Evolutionary conservation across 352 stramenopile species (phyloP).

Genomic region (Globisporangium cystogenes): DNA sequence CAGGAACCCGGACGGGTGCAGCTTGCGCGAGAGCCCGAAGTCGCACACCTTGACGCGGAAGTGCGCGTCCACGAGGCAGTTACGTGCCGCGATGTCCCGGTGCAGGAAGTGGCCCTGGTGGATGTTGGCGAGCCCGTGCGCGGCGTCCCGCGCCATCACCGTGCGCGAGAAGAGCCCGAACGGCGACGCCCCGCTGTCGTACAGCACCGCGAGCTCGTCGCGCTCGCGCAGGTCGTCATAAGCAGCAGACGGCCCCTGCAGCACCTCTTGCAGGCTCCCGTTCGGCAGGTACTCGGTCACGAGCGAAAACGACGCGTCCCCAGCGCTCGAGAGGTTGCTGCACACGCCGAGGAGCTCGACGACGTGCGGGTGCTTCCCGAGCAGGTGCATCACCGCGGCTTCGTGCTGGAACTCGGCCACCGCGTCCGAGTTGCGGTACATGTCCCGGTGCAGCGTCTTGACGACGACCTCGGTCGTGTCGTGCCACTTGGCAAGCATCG

Average conservation of each 20-base stretch:
- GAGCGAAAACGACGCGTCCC: constrained; percentile 22
- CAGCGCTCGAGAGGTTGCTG: constrained; percentile 1
- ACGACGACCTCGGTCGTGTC: constrained; percentile 53
- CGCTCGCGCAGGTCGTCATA: neutral
- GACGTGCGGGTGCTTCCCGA: constrained; percentile 68
- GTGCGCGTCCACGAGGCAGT: constrained; percentile 56
- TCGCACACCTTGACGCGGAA: constrained; percentile 72
- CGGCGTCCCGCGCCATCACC: constrained; percentile 59
- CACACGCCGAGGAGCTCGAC: constrained; percentile 54
- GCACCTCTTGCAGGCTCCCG: constrained; percentile 52
- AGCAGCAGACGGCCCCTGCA: constrained; percentile 8
- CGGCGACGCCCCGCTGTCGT: constrained; percentile 2
- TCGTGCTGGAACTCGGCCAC: constrained; percentile 60
- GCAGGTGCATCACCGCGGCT: constrained; percentile 65
- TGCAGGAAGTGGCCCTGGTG: constrained; percentile 59
- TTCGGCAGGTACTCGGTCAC: constrained; percentile 71
- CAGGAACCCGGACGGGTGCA: constrained; percentile 24
- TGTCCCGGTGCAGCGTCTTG: constrained; percentile 46
- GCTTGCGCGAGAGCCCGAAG: constrained; percentile 55
- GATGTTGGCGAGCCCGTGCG: constrained; percentile 60
- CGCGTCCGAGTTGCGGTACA: constrained; percentile 33
- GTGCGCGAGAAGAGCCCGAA: constrained; percentile 53
- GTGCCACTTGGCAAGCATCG: constrained; percentile 56
- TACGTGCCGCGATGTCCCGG: constrained; percentile 60
- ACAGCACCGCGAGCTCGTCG: constrained; percentile 3